Base-by-base conservation (phyloP, 2,329 filamentous ascomycete species). In the Venturia aucupariae region DNA sequence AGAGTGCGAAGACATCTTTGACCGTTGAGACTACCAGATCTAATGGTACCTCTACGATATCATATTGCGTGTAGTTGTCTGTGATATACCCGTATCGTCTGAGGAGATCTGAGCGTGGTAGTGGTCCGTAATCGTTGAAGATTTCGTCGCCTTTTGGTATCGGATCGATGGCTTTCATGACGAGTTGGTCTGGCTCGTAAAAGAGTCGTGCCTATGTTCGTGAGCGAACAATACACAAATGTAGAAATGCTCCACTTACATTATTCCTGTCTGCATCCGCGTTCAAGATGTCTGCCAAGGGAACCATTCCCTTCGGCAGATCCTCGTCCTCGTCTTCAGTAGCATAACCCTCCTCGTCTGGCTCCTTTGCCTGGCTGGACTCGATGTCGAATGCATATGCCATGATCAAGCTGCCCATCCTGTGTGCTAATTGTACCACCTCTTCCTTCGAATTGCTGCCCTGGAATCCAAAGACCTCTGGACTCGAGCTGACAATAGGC, bases 81-180 rank as follows among this genome's bases (percentile, higher is more conserved):
- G 90, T 93, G n/a, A 92, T 85, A 70, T 96, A 96, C 22, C 92
- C 92, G 69, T 96, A 96, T 17, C 92, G 82, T 42, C 92, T 82
- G 13, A 96, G 81, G 8, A 96, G 79, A 71, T 97, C 92, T 0
- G 89, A 88, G 66, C 90, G 89, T 11, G 91, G 89, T 3, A 95
- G 83, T 6, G 91, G 86, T 0, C 92, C 92, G 69, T 96, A 96
- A 76, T 96, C 92, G 73, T 96, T 96, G 72, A 92, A 84, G 22
- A 96, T 84, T 74, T 96, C 89, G 64, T 90, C 84, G 6, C 89
- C 89, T 0, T 83, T 82, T 30, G 75, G 76, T 70, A 96, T 91
- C 0, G 83, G 76, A 54, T 86, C 84, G 65, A 92, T 79, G 0
- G 89, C 81, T 30, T 86, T 88, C 74, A 94, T 93, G 2, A 86